These are phyloP conservation scores for Carallia brachiata DNA, from an alignment of 345 rosid species.

Conservation along the genomic window DNA sequence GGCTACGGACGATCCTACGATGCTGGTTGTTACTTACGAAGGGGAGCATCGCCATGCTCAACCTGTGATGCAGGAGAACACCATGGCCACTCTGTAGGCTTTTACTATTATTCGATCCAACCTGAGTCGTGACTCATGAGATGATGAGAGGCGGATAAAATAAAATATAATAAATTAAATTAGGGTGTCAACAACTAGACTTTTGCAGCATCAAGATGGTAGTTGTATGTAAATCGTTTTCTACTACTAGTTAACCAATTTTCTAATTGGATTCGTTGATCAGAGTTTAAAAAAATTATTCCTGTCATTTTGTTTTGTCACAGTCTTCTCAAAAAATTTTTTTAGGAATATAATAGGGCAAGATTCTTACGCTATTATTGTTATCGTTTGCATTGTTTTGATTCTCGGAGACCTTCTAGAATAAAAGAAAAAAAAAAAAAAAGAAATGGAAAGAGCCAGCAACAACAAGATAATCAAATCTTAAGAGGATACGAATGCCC, in stretches of 20 bases:
- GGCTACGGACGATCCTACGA: slow-evolving; percentile 73
- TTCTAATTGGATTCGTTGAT: too few species aligned
- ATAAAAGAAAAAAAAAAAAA: too few species aligned
- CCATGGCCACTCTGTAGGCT: slow-evolving; percentile 29
- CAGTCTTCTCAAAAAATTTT: too few species aligned
- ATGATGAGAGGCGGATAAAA: background rate
- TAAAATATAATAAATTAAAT: background rate
- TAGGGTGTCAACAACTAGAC: background rate
- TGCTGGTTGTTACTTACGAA: slow-evolving; percentile 90
- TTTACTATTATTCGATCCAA: slow-evolving; percentile 45
- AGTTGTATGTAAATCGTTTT: slow-evolving; percentile 5
- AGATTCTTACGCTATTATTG: too few species aligned
- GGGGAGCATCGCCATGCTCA: slow-evolving; percentile 81
- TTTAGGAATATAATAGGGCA: too few species aligned
- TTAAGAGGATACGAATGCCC: too few species aligned
- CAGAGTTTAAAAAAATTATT: too few species aligned
- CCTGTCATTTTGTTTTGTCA: too few species aligned
- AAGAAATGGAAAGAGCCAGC: too few species aligned
- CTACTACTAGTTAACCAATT: background rate
- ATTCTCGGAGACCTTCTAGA: too few species aligned
- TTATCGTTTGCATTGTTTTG: too few species aligned
- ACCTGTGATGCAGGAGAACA: slow-evolving; percentile 48
- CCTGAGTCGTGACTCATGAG: slow-evolving; percentile 11
- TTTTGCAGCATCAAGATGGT: slow-evolving; percentile 7
- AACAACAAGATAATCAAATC: too few species aligned